A percentile compares a stretch with the other conserved stretches of the same genome.
These are phyloP conservation scores for Neopestalotiopsis clavispora DNA, from an alignment of 2,329 filamentous ascomycete genomes.

Conservation along the genomic window DNA sequence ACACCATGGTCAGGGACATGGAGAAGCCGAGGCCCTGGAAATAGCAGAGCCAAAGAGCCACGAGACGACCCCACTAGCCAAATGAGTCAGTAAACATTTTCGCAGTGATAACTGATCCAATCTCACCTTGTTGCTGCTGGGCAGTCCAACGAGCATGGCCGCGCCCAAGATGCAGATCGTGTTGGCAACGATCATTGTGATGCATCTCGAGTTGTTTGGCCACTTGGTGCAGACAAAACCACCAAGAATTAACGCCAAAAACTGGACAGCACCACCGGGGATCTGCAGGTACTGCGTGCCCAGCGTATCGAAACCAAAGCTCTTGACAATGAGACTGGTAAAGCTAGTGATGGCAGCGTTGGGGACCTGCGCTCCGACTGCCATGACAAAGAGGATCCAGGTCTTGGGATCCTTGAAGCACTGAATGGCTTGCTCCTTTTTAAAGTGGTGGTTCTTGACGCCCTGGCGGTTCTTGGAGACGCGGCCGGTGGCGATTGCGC, in stretches of 20 bases:
- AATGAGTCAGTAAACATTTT: constrained; percentile 33
- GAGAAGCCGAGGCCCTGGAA: constrained; percentile 38
- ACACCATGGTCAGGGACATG: constrained; percentile 38
- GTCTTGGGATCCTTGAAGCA: constrained; percentile 54
- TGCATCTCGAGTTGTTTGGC: constrained; percentile 52
- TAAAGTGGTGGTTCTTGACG: constrained; percentile 57
- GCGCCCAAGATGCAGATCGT: constrained; percentile 58
- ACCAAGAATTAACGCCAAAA: constrained; percentile 54
- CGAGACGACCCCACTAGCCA: constrained; percentile 56
- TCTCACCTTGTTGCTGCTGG: constrained; percentile 48
- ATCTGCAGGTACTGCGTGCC: constrained; percentile 64
- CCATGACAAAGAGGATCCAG: constrained; percentile 60
- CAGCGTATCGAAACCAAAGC: constrained; percentile 47
- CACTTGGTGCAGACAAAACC: constrained; percentile 57
- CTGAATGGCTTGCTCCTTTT: constrained; percentile 51
- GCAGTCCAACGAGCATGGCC: constrained; percentile 55
- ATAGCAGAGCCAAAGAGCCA: constrained; percentile 57
- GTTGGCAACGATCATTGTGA: constrained; percentile 62
- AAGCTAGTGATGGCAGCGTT: constrained; percentile 60
- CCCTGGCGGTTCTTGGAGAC: constrained; percentile 56
- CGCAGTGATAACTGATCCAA: constrained; percentile 20
- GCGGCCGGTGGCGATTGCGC: constrained; percentile 56
- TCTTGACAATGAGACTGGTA: constrained; percentile 31
- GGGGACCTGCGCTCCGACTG: constrained; percentile 57
- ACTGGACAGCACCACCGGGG: constrained; percentile 62